Base-by-base conservation (phyloP, 805 yeast genomes). In the Wickerhamiella sorbophila region DNA sequence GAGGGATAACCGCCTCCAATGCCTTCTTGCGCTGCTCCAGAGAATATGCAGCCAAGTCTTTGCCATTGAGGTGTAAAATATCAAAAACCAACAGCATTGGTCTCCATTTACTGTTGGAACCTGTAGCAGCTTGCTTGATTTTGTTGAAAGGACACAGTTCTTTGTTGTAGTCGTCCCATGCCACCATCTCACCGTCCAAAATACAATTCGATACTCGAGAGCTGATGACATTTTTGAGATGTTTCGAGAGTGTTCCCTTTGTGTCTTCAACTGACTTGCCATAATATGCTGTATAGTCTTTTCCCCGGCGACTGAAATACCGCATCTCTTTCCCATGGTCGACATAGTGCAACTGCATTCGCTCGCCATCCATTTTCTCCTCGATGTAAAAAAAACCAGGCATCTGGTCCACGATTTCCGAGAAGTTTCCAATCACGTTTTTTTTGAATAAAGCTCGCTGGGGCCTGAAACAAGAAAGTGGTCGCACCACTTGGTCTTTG, bases 151-250 rank as follows among this genome's bases (percentile, higher is more conserved):
- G 94, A 18, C 86, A 62, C 3, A 84, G 66, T 1, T 54, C 43
- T 66, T 60, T 36, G 59, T 64, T 41, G 1, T 43, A 44, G 0
- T 74, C 72, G 58, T 87, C 95, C 70, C 75, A 86, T 0, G 93
- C 84, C 1, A 88, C 77, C 88, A 88, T 83, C 59, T 88, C 98
- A 0, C 97, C 96, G 61, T 88, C 98, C 4, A 88, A 53, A 4
- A 80, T 67, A 18, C 69, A 61, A 32, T 49, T 58, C 6, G 55
- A 44, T 6, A 69, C 59, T 16, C 42, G 44, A 2, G 52, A 45
- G 22, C 40, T 42, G n/a, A 60, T 29, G 48, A 32, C 8, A 62
- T 59, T 17, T 59, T 62, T 34, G 53, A 81, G 52, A 49, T 72
- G 65, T 35, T 67, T 70, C 0, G 85, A 69, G 9, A 81, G 61